Percentiles rank a stretch among this genome's conserved stretches.
Conservation (phyloP, 2,329 filamentous ascomycete species). For the Sordariomycetes sp. region DNA sequence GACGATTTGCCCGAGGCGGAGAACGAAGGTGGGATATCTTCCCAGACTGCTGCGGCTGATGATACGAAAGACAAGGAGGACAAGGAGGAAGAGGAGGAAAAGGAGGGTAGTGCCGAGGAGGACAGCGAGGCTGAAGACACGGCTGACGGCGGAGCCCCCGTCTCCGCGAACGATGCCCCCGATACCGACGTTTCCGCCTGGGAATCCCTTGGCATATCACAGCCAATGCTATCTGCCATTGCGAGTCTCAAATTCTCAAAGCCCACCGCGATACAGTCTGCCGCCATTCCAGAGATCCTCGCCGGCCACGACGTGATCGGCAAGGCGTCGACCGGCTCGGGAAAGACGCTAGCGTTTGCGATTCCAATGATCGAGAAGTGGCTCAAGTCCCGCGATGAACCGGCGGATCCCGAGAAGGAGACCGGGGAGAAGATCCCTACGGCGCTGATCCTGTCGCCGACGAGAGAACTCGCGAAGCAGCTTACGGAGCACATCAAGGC, state of each 20-base stretch:
- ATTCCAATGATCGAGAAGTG: constrained; percentile 86
- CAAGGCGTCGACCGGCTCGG: constrained; percentile 91
- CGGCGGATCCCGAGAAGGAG: constrained; percentile 15
- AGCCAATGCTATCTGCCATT: constrained; percentile 57
- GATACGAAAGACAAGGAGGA: constrained; percentile 19
- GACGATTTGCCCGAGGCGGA: constrained; percentile 28
- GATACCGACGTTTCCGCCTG: constrained; percentile 64
- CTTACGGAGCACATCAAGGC: constrained; percentile 69
- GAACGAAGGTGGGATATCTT: constrained; percentile 14
- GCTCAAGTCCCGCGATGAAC: constrained; percentile 34
- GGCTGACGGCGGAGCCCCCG: constrained; percentile 12
- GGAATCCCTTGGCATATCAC: constrained; percentile 60
- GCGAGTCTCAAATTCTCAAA: constrained; percentile 67
- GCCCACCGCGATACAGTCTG: constrained; percentile 71
- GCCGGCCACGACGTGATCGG: constrained; percentile 84
- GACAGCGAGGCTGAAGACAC: constrained; percentile 23
- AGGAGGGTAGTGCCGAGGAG: constrained; percentile 10
- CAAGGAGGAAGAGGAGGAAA: constrained; percentile 10
- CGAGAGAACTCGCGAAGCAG: constrained; percentile 87
- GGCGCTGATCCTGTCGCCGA: constrained; percentile 79
- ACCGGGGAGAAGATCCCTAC: constrained; percentile 33
- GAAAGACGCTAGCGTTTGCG: constrained; percentile 89
- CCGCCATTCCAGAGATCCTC: constrained; percentile 69
- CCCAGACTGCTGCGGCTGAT: constrained; percentile 10
- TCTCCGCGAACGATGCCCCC: constrained; percentile 30